Percentiles rank a stretch among this genome's conserved stretches.
Conservation (phyloP, 805 yeast genomes). For the Maudiozyma turicensis region DNA sequence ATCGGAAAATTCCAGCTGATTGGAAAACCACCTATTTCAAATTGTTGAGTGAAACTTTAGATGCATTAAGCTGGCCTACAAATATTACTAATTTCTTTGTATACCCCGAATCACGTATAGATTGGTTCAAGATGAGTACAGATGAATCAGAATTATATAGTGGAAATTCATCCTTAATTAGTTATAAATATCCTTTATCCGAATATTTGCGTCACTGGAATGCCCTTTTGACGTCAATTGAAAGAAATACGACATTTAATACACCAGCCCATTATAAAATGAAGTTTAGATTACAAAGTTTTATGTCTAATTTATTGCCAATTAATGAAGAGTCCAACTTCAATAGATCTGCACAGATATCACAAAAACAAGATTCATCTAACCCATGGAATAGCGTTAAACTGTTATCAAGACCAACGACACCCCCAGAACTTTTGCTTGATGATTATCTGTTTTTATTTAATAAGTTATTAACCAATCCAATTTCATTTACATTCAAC, state of each 20-base stretch:
- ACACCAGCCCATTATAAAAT: constrained; percentile 20
- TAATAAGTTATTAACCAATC: constrained; percentile 14
- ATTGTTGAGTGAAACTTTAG: constrained; percentile 13
- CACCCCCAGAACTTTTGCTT: constrained; percentile 13
- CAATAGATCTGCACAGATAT: constrained; percentile 19
- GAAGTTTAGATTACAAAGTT: constrained; percentile 18
- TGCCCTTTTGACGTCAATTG: constrained; percentile 12
- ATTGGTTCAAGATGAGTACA: constrained; percentile 22
- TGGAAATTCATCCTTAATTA: constrained; percentile 21
- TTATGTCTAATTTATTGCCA: constrained; percentile 21
- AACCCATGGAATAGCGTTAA: constrained; percentile 14
- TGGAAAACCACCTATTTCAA: constrained; percentile 22
- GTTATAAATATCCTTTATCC: constrained; percentile 25
- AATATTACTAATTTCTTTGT: constrained; percentile 21
- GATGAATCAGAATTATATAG: constrained; percentile 5
- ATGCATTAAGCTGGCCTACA: constrained; percentile 19
- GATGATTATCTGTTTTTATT: constrained; percentile 16
- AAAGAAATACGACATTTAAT: constrained; percentile 16
- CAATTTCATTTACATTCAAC: constrained; percentile 15
- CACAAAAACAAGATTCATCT: constrained; percentile 12
- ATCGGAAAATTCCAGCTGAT: constrained; percentile 7
- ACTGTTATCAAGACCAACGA: constrained; percentile 1
- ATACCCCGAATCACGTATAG: constrained; percentile 22
- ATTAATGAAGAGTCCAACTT: constrained; percentile 23
- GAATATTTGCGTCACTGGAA: constrained; percentile 27